Evolutionary conservation across 768 basidiomycete genomes (phyloP).

Genomic region (Boletus speciosus): DNA sequence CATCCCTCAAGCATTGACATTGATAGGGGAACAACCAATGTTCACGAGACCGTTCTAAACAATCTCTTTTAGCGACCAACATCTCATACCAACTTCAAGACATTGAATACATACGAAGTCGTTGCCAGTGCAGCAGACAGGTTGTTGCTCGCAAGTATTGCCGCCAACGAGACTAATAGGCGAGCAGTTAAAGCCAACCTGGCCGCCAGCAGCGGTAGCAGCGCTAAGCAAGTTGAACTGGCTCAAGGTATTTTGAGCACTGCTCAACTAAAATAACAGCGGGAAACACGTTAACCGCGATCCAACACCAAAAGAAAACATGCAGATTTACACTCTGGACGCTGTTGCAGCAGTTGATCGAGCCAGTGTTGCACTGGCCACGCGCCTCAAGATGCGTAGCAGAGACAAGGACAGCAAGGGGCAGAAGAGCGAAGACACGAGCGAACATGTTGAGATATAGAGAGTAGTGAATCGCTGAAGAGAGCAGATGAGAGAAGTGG

Average conservation of each 20-base stretch:
- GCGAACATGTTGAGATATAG: slow-evolving; percentile 12
- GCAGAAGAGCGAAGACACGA: slow-evolving; percentile 14
- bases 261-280: neutral
- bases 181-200: neutral
- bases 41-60: neutral
- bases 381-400: slow-evolving; percentile 5
- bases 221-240: neutral
- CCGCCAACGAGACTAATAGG: neutral
- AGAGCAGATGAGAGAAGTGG: neutral
- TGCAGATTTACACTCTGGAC: neutral
- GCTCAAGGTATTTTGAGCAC: neutral
- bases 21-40: neutral
- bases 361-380: slow-evolving; percentile 6
- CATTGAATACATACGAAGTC: neutral
- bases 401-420: slow-evolving; percentile 15
- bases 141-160: neutral
- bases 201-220: neutral
- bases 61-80: neutral
- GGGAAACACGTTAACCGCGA: neutral
- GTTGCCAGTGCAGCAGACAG: slow-evolving; percentile 9
- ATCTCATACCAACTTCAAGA: neutral
- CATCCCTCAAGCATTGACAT: neutral
- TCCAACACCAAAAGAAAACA: no score
- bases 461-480: neutral
- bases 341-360: slow-evolving; percentile 10